Evolutionary conservation across 345 rosid genomes (phyloP), one percentile per base, ranked within the genome.

Genomic region (Brassica cretica): DNA sequence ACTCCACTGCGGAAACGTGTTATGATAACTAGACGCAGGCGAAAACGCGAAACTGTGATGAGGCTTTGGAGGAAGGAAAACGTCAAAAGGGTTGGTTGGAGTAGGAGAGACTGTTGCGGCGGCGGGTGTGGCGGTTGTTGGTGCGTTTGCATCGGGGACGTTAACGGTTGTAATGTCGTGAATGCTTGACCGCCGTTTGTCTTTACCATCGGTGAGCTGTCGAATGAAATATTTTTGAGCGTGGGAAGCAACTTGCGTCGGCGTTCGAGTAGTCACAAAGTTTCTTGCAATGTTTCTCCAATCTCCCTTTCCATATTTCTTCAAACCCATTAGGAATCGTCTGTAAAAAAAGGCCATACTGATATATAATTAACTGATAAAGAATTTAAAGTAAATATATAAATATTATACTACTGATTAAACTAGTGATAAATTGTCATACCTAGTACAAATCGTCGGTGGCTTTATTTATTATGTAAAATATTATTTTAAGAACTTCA

Each of bases 231-330:
- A 95, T 82, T 95, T 95, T 63, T 95, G 99, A 44, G 99, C 98
- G 79, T 94, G 98, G 19, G 98, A 92, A 41, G 98, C 98, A 3
- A 94, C 98, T 72, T 94, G 98, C 18, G 98, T 92, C 2, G 98
- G 94, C 3, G 98, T 94, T 77, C 98, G 79, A 10, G 93, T 88
- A 15, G 82, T 87, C 55, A 94, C 98, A 46, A 86, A 94, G 64
- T 92, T 88, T 55, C 89, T 85, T 1, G 98, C 91, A 41, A 94
- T 94, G 69, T 92, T 91, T 74, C 98, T 89, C 98, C 98, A 94
- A 71, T 92, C 98, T 70, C 99, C 99, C 77, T 92, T 95, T 8
- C 99, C 99, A 69, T 95, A 91, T 86, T 93, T 95, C 63, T 90
- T 92, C 68, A 95, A 87, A 49, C 99, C 99, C 94, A 53, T 53